These are phyloP conservation scores for Russula foetens DNA, from an alignment of 768 basidiomycete species.

Conservation along the genomic window DNA sequence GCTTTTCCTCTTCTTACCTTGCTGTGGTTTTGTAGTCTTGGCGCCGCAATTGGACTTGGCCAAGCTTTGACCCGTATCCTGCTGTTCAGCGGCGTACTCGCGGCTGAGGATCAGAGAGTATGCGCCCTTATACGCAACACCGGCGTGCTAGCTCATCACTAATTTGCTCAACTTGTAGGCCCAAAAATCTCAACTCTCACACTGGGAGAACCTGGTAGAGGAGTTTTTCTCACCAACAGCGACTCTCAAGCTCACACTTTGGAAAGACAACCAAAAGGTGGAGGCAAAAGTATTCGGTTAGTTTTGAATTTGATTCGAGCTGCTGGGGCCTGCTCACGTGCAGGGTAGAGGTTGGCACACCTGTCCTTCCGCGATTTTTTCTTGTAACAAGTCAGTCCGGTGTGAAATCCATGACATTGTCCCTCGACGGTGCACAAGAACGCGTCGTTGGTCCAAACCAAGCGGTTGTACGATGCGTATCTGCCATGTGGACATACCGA, in stretches of 20 bases:
- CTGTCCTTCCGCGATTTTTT: conserved; percentile 78
- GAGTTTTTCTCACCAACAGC: conserved; percentile 68
- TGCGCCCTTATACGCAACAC: conserved; percentile 20
- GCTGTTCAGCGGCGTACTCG: conserved; percentile 61
- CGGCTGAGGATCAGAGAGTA: conserved; percentile 43
- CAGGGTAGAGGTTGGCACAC: conserved; percentile 62
- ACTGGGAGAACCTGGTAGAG: conserved; percentile 57
- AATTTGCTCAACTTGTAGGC: background rate
- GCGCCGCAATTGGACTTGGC: conserved; percentile 38
- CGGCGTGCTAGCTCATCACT: background rate
- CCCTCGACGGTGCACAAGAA: conserved; percentile 71
- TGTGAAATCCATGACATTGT: conserved; percentile 75
- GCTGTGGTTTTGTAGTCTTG: background rate
- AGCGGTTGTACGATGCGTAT: conserved; percentile 58
- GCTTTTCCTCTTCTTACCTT: background rate
- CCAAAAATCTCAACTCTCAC: conserved; percentile 55
- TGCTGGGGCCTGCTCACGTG: background rate
- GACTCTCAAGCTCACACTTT: conserved; percentile 72
- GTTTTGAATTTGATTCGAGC: conserved; percentile 23
- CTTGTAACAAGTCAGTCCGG: conserved; percentile 79
- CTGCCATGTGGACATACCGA: conserved; percentile 74
- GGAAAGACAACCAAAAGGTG: conserved; percentile 72
- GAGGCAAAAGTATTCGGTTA: conserved; percentile 82
- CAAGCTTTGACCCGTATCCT: conserved; percentile 58
- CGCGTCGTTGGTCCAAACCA: conserved; percentile 40